These are phyloP conservation scores for Erucastrum elatum DNA, from an alignment of 345 rosid genomes.

Conservation along the genomic window DNA sequence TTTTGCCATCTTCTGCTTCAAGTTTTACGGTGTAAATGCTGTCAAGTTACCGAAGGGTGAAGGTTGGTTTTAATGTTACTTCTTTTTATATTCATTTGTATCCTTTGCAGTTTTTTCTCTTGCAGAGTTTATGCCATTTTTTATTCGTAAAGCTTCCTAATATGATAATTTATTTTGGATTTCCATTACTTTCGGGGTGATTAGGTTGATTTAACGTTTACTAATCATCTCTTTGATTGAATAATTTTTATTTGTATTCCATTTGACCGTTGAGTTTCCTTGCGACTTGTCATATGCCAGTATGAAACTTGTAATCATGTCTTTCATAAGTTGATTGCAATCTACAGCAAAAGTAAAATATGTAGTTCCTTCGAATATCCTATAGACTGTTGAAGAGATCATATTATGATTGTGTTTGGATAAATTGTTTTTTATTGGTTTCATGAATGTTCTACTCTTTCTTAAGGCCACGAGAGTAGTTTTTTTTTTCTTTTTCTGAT, in stretches of 20 bases:
- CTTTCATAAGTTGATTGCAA: neutral
- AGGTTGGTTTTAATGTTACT: conserved; percentile 44
- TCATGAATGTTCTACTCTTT: conserved; percentile 1
- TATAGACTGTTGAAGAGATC: neutral
- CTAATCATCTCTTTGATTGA: neutral
- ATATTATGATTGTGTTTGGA: neutral
- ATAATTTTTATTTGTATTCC: neutral
- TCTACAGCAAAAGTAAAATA: neutral
- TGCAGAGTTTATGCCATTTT: conserved; percentile 12
- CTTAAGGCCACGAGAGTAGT: neutral
- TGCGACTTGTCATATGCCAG: neutral
- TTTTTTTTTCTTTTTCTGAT: neutral
- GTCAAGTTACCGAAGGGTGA: conserved; percentile 53
- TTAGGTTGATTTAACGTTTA: neutral
- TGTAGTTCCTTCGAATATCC: neutral
- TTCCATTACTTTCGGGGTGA: neutral
- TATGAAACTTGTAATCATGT: neutral
- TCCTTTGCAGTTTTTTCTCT: neutral
- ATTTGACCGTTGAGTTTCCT: conserved; percentile 7
- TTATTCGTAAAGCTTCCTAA: neutral
- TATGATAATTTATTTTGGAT: neutral
- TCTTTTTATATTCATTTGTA: conserved; percentile 17
- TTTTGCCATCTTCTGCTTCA: conserved; percentile 46
- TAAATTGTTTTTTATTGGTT: neutral
- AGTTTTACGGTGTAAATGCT: conserved; percentile 40